phyloP scores from a whole-genome alignment of 176 grass and related monocot genomes.

The Metroxylon sagu region DNA sequence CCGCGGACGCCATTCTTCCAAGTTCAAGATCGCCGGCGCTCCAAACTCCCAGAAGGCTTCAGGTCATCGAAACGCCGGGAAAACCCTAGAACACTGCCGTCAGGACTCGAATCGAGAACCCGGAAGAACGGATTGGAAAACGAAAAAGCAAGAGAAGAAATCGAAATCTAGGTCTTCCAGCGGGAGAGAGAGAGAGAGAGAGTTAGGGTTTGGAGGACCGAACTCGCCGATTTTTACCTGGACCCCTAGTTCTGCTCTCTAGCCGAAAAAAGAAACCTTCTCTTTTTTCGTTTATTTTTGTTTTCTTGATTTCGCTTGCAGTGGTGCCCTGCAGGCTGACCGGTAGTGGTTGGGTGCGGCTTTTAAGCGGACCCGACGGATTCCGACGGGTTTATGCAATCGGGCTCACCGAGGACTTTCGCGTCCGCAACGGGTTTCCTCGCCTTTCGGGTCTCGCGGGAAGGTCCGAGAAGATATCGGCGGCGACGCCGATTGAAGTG shows the following conservation, averaged over 20 bases:
- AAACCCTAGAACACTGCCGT: neutral
- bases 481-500: neutral
- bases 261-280: too few species aligned
- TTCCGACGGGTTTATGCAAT: conserved; percentile 19
- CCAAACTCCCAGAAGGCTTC: neutral
- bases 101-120: neutral
- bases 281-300: too few species aligned
- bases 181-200: too few species aligned
- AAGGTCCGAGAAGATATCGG: neutral
- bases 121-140: neutral
- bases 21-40: conserved; percentile 11
- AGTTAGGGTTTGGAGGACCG: too few species aligned
- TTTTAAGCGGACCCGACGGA: too few species aligned
- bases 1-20: conserved; percentile 8
- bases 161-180: too few species aligned
- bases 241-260: too few species aligned
- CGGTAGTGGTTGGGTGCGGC: conserved; percentile 14
- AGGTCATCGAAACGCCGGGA: neutral
- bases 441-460: neutral
- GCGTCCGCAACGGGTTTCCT: conserved; percentile 16
- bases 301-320: neutral
- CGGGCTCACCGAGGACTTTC: conserved; percentile 14
- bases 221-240: too few species aligned
- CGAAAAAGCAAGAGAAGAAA: too few species aligned
- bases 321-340: conserved; percentile 26